Conservation (phyloP, 345 rosid species). For the Garcia nutans region DNA sequence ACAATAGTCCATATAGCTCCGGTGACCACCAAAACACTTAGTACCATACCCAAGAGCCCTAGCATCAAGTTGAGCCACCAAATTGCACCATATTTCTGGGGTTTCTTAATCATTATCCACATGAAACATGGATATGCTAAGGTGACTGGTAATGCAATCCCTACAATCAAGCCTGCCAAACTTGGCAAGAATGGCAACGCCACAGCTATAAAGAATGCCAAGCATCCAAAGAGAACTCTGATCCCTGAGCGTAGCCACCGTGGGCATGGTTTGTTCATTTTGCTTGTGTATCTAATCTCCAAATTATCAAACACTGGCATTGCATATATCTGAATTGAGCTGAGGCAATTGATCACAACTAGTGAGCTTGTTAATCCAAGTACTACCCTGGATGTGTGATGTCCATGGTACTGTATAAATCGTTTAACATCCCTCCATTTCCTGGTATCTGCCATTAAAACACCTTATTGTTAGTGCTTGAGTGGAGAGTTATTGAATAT, state of each 20-base stretch:
- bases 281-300: slow-evolving; percentile 48
- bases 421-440: slow-evolving; percentile 44
- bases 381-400: slow-evolving; percentile 33
- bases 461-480: background rate
- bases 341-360: slow-evolving; percentile 50
- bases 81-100: slow-evolving; percentile 18
- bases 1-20: slow-evolving; percentile 51
- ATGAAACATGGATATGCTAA: slow-evolving; percentile 56
- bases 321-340: slow-evolving; percentile 59
- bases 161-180: slow-evolving; percentile 59
- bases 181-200: slow-evolving; percentile 57
- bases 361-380: slow-evolving; percentile 45
- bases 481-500: too few relatives aligned
- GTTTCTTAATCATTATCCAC: slow-evolving; percentile 57
- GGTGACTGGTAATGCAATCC: slow-evolving; percentile 50
- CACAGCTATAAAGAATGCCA: slow-evolving; percentile 46
- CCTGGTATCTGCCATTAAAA: slow-evolving; percentile 33
- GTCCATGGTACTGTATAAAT: slow-evolving; percentile 37
- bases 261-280: slow-evolving; percentile 47
- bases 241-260: slow-evolving; percentile 45
- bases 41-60: slow-evolving; percentile 42
- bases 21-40: slow-evolving; percentile 36
- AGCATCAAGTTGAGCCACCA: slow-evolving; percentile 46
- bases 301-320: slow-evolving; percentile 63
- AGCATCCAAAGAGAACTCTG: slow-evolving; percentile 45